phyloP scores from a whole-genome alignment of 2,329 filamentous ascomycete species.

The Ramularia collo-cygni region DNA sequence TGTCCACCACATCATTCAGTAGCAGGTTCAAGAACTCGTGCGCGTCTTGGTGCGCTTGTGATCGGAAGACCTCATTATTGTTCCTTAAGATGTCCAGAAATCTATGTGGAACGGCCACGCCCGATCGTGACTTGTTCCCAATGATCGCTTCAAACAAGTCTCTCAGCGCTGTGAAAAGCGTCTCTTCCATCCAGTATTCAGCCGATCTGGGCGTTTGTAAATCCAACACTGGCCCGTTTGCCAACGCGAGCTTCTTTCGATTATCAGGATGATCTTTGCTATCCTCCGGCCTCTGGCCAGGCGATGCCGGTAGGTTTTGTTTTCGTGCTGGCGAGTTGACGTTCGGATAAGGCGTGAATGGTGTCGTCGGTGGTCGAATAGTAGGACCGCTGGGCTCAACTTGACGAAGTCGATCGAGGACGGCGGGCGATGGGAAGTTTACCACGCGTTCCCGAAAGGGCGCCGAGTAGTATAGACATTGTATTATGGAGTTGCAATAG shows the following conservation, averaged over 20 bases:
- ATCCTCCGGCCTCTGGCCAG: conserved; percentile 65
- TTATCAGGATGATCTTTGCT: conserved; percentile 93
- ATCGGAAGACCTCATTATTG: conserved; percentile 95
- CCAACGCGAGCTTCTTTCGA: conserved; percentile 93
- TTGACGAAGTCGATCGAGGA: conserved; percentile 60
- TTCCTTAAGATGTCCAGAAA: conserved; percentile 90
- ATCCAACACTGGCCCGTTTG: conserved; percentile 79
- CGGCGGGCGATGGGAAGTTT: conserved; percentile 72
- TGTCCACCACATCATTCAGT: conserved; percentile 91
- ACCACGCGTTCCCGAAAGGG: conserved; percentile 91
- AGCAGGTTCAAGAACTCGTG: conserved; percentile 94
- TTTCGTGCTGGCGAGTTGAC: conserved; percentile 33
- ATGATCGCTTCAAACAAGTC: conserved; percentile 93
- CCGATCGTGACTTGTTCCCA: conserved; percentile 71
- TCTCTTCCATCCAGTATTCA: conserved; percentile 88
- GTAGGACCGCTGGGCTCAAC: conserved; percentile 21
- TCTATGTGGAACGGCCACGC: conserved; percentile 83
- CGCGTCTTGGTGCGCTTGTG: conserved; percentile 95
- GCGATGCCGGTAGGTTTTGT: conserved; percentile 48
- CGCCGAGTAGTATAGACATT: conserved; percentile 92
- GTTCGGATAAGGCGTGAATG: conserved; percentile 32
- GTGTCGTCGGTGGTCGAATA: conserved; percentile 31
- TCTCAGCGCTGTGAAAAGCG: conserved; percentile 87
- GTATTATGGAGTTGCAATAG: conserved; percentile 97
- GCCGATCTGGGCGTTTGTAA: conserved; percentile 72